Conservation (phyloP, 2,329 filamentous ascomycete genomes). For the Aphanoascus verrucosus region DNA sequence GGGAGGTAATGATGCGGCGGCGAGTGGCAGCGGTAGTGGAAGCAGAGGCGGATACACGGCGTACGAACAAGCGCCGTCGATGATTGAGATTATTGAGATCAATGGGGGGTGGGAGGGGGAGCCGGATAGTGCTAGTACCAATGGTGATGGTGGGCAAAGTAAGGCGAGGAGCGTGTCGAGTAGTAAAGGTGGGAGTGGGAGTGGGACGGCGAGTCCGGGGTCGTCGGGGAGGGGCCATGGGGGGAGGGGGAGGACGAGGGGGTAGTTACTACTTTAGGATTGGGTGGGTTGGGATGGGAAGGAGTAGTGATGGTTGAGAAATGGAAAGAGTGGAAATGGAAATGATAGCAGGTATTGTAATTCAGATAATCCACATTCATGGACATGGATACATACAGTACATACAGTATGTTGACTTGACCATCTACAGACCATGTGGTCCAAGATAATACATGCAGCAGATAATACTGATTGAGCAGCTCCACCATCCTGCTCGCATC, state of each 20-base stretch:
- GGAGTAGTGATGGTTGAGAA: too few relatives aligned
- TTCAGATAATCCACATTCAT: too few relatives aligned
- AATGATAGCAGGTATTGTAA: too few relatives aligned
- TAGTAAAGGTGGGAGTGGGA: neutral
- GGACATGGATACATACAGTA: too few relatives aligned
- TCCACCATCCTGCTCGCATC: too few relatives aligned
- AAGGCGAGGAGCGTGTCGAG: neutral
- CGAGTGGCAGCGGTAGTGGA: neutral
- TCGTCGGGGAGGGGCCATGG: neutral
- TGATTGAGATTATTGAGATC: slow-evolving; percentile 17
- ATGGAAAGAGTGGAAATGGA: too few relatives aligned
- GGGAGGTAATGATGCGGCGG: neutral
- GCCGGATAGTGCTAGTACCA: neutral
- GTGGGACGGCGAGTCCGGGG: slow-evolving; percentile 1
- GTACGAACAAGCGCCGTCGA: slow-evolving; percentile 1
- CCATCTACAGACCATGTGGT: too few relatives aligned
- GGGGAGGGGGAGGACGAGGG: slow-evolving; percentile 2
- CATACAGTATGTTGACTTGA: too few relatives aligned
- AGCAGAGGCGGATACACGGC: neutral
- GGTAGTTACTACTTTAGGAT: neutral
- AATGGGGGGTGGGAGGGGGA: slow-evolving; percentile 14
- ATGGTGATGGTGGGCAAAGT: neutral
- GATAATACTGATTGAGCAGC: too few relatives aligned
- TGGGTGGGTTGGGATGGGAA: too few relatives aligned
- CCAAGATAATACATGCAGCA: too few relatives aligned